Evolutionary conservation across 1,284 basidiomycete species (phyloP).

Genomic region (Quambalaria eucalypti): DNA sequence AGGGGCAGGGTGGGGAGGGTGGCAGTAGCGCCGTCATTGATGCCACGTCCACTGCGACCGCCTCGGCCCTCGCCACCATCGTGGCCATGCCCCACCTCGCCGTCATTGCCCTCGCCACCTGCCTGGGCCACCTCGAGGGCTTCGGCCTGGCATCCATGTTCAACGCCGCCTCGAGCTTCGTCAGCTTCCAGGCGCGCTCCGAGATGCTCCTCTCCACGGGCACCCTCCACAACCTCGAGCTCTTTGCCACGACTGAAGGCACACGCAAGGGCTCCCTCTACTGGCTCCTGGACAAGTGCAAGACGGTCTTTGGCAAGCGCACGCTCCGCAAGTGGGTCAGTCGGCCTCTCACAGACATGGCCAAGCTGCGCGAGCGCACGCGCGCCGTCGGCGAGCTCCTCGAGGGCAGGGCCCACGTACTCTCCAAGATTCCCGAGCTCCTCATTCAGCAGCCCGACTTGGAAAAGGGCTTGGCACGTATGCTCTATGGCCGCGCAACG

Average conservation of each 20-base stretch:
- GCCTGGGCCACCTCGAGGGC: constrained; percentile 64
- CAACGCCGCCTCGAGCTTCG: constrained; percentile 52
- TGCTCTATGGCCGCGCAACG: constrained; percentile 75
- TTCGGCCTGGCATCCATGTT: constrained; percentile 58
- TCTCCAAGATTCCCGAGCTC: constrained; percentile 59
- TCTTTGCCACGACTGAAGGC: constrained; percentile 56
- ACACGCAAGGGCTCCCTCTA: constrained; percentile 69
- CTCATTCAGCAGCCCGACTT: constrained; percentile 64
- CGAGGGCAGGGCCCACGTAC: constrained; percentile 49
- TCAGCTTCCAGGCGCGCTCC: constrained; percentile 59
- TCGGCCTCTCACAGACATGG: constrained; percentile 66
- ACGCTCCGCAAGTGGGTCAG: constrained; percentile 78
- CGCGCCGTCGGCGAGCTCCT: constrained; percentile 77
- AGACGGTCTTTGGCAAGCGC: constrained; percentile 78
- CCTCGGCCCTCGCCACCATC: constrained; percentile 11
- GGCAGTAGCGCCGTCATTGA: not conserved
- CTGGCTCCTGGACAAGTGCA: constrained; percentile 71
- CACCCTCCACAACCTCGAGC: constrained; percentile 67
- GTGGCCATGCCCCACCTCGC: constrained; percentile 49
- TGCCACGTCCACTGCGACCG: not conserved
- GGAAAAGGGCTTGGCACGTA: constrained; percentile 73
- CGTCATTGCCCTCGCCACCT: constrained; percentile 66
- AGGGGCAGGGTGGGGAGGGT: constrained; percentile 15
- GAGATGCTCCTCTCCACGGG: constrained; percentile 85
- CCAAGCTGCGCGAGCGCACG: constrained; percentile 59